Evolutionary conservation across 192 early-diverging fungal genomes (phyloP), one percentile per base, ranked within the genome.

Genomic region (Rhizophagus sp.): DNA sequence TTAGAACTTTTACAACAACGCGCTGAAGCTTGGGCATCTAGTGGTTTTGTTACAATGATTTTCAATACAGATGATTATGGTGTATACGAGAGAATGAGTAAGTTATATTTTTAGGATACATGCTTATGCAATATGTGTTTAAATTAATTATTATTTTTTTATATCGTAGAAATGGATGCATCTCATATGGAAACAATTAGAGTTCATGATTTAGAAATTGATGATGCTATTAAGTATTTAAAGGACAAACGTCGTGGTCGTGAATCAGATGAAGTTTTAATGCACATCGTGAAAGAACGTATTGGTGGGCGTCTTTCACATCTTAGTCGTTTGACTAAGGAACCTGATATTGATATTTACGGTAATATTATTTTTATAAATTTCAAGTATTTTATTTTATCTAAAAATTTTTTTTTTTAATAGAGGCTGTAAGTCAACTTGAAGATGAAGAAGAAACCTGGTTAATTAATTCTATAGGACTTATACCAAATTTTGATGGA

Each of bases 11-110:
- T 79, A 3, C 77, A 70, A 70, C 77, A 79, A 41, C 36, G 77
- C 1, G 77, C 77, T 49, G 77, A 79, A 79, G n/a, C 77, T 41
- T 79, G 77, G 77, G 77, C 77, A 11, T 65, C 77, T 69, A 3
- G 65, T 1, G 67, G 36, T 17, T 4, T 79, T 62, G 77, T 69
- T 17, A 79, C 66, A 9, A 57, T 79, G 44, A 19, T 79, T 15
- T 79, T 79, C 33, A 79, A 79, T 17, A 79, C 77, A 9, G 77
- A 79, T 69, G 77, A 79, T 79, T 79, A 79, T 79, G 2, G 49
- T 15, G 49, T 79, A 17, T 69, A 79, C 39, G 77, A 79, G 41
- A 47, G 77, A n/a, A 61, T 79, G 77, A 79, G 77, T 79, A 47
- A 67, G 66, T 79, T 39, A 65, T 13, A 3, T n/a, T 8, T 39